Conservation (phyloP, 257 asterid genomes). For the Striga asiatica region DNA sequence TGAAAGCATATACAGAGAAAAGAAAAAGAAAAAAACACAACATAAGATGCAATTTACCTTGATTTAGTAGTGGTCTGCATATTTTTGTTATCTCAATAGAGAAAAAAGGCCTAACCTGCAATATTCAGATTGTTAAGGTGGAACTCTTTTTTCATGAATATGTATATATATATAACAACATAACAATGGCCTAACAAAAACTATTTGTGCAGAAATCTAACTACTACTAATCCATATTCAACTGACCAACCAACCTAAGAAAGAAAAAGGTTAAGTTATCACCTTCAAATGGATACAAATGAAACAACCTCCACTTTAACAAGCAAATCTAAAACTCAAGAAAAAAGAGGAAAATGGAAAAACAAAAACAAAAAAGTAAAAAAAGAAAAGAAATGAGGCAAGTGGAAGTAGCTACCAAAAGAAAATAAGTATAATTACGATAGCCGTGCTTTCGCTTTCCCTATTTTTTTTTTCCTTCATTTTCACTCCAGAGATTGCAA, state of each 20-base stretch:
- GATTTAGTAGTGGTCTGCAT: slow-evolving; percentile 91
- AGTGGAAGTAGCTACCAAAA: slow-evolving; percentile 21
- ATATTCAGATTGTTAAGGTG: slow-evolving; percentile 31
- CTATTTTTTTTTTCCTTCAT: slow-evolving; percentile 33
- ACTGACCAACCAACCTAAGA: slow-evolving; percentile 22
- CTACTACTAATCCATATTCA: slow-evolving; percentile 28
- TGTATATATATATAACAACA: slow-evolving; percentile 20
- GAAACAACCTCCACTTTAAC: slow-evolving; percentile 96
- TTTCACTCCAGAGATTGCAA: slow-evolving; percentile 41
- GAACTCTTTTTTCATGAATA: not conserved
- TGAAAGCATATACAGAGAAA: not conserved
- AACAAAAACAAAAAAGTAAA: slow-evolving; percentile 3
- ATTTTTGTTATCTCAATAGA: slow-evolving; percentile 22
- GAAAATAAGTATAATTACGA: slow-evolving; percentile 25
- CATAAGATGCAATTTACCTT: slow-evolving; percentile 35
- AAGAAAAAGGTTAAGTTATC: slow-evolving; percentile 34
- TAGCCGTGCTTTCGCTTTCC: slow-evolving; percentile 32
- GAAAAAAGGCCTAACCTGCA: slow-evolving; percentile 49
- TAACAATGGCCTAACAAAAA: slow-evolving; percentile 14
- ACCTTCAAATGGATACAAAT: slow-evolving; percentile 73
- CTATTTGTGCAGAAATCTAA: slow-evolving; percentile 12
- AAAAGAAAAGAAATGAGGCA: slow-evolving; percentile 13
- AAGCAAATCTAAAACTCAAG: slow-evolving; percentile 43
- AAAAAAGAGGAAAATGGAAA: slow-evolving; percentile 8
- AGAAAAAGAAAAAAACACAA: not conserved